Base-by-base conservation (phyloP, 2,329 filamentous ascomycete genomes). In the Neocucurbitaria cava region DNA sequence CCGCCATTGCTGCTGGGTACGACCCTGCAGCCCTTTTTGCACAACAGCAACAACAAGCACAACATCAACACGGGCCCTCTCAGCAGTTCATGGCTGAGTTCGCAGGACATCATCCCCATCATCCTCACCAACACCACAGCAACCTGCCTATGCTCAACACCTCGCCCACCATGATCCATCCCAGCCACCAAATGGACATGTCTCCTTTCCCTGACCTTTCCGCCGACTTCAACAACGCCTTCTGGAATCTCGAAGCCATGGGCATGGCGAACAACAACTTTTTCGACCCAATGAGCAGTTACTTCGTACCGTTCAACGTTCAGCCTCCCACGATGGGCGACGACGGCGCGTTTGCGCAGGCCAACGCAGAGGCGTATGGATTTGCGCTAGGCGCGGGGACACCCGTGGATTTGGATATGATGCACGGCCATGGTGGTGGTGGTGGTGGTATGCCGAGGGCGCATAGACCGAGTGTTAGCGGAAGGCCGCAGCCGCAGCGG, bases 251-350 rank as follows among this genome's bases (percentile, higher is more conserved):
- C 18, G 70, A 75, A 24, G 62, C 66, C n/a, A 63, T 70, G 56
- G 68, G 65, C 26, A 59, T 71, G 46, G 60, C 58, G 0, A 43
- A 45, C 18, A 53, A 61, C 20, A 66, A 70, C 6, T 72, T 74
- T 57, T 67, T 69, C 55, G 78, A 81, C 53, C 77, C 78, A 0
- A 78, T 76, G 41, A 89, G 88, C 47, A 91, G 90, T 5, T 98
- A 93, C 91, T 96, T 96, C 74, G 87, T 96, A 80, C 92, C 93
- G 1, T 96, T 96, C 76, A 96, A 96, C 71, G 87, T 96, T 76
- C 90, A 95, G 54, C 90, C 92, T 18, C 87, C 90, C 0, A 62
- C 62, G 8, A 49, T 73, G 18, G 76, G 72, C 1, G 76, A 78
- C 5, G 78, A 79, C 40, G 73, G 44, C 24, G 66, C 50, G 28